Percentiles rank a stretch among this genome's conserved stretches.
Conservation (phyloP, 164 flowering plant genomes). For the Houttuynia cordata region DNA sequence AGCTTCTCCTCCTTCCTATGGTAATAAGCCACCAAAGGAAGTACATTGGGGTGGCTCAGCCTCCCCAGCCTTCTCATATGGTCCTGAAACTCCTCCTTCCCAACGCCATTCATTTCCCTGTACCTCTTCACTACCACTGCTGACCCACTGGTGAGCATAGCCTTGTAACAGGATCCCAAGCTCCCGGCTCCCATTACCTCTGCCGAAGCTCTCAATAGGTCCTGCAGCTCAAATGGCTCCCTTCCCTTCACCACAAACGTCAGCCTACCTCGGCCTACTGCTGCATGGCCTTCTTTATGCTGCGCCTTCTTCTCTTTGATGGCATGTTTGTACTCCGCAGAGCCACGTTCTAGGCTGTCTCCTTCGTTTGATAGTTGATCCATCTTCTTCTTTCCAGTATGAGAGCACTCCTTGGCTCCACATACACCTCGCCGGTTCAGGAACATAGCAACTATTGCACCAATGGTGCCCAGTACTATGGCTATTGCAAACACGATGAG, state of each 20-base stretch:
- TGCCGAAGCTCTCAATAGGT: constrained; percentile 68
- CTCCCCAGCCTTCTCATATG: constrained; percentile 79
- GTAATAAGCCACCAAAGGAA: constrained; percentile 67
- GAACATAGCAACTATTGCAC: constrained; percentile 11
- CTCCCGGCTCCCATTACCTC: constrained; percentile 66
- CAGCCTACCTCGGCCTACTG: constrained; percentile 18
- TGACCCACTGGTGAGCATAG: constrained; percentile 34
- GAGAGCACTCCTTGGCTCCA: not conserved
- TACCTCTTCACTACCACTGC: constrained; percentile 76
- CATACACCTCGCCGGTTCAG: constrained; percentile 4
- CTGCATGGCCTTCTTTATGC: not conserved
- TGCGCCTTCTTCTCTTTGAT: constrained; percentile 6
- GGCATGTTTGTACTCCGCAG: not conserved
- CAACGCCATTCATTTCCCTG: constrained; percentile 66
- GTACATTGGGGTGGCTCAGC: constrained; percentile 52
- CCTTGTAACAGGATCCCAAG: constrained; percentile 73
- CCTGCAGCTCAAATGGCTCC: constrained; percentile 52
- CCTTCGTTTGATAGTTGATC: constrained; percentile 2
- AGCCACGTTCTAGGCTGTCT: constrained; percentile 2
- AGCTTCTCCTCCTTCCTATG: constrained; percentile 83
- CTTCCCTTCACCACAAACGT: constrained; percentile 45
- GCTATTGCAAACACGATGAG: constrained; percentile 11
- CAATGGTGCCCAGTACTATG: constrained; percentile 11
- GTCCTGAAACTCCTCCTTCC: constrained; percentile 65
- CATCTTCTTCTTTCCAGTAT: constrained; percentile 2